Conservation (phyloP, 768 basidiomycete species). For the Scleroderma citrinum region DNA sequence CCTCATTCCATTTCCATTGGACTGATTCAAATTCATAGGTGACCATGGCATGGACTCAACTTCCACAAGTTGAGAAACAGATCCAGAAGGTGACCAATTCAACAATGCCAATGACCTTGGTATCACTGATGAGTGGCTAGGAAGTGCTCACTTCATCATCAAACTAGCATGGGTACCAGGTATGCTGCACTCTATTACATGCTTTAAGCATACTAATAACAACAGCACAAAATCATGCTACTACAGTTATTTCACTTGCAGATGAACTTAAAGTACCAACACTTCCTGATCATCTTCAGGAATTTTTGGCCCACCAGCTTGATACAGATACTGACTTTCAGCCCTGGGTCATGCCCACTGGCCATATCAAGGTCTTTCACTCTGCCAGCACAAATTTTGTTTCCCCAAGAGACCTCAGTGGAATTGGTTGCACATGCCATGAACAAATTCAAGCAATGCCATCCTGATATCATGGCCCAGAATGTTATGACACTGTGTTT, state of each 20-base stretch:
- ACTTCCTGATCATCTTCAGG: not conserved
- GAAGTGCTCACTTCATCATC: no score
- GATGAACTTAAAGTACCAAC: not conserved
- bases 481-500: no score
- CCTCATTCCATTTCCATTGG: not conserved
- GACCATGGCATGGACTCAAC: no score
- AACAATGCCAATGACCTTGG: no score
- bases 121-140: no score
- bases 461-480: conserved; percentile 8
- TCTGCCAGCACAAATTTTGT: no score
- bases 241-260: not conserved
- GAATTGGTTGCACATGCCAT: conserved; percentile 5
- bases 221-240: not conserved
- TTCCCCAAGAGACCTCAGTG: not conserved
- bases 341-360: no score
- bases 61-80: no score
- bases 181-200: not conserved
- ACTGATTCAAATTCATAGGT: not conserved
- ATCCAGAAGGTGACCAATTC: no score
- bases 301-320: conserved; percentile 3
- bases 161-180: not conserved
- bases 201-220: not conserved
- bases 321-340: conserved; percentile 7
- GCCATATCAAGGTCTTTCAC: no score
- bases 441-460: conserved; percentile 17